These are phyloP conservation scores for Nissolia schottii DNA, from an alignment of 306 rosid species.

Conservation along the genomic window DNA sequence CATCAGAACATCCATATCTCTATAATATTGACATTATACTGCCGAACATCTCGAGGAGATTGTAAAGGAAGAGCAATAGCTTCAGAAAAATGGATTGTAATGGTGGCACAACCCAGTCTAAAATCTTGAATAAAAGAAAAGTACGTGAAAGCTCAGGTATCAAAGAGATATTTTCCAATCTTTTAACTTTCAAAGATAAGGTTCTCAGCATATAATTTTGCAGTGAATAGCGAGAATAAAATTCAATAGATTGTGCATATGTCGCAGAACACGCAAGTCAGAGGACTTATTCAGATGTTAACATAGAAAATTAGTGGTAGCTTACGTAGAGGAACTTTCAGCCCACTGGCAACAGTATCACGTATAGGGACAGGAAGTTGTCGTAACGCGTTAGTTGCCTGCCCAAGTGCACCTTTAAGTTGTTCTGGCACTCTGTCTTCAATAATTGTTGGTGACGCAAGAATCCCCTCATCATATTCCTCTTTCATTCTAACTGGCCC, in stretches of 20 bases:
- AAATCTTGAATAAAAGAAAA: neutral
- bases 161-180: conserved; percentile 9
- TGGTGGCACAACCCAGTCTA: neutral
- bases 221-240: conserved; percentile 1
- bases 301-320: conserved; percentile 6
- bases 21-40: too few relatives aligned
- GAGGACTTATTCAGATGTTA: neutral
- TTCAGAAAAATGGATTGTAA: neutral
- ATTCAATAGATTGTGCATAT: conserved; percentile 1
- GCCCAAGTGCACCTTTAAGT: conserved; percentile 82
- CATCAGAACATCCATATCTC: neutral
- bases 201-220: conserved; percentile 8
- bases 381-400: conserved; percentile 62
- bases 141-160: neutral
- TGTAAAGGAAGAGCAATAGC: neutral
- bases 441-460: conserved; percentile 69
- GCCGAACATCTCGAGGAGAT: neutral
- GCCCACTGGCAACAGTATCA: conserved; percentile 65
- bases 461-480: conserved; percentile 79
- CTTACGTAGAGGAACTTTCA: conserved; percentile 84
- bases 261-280: neutral
- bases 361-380: conserved; percentile 81
- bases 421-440: conserved; percentile 83
- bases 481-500: conserved; percentile 96
- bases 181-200: neutral